Evolutionary conservation across 139 green algal genomes (phyloP), one percentile per base, ranked within the genome.

Genomic region (Micractinium conductrix): DNA sequence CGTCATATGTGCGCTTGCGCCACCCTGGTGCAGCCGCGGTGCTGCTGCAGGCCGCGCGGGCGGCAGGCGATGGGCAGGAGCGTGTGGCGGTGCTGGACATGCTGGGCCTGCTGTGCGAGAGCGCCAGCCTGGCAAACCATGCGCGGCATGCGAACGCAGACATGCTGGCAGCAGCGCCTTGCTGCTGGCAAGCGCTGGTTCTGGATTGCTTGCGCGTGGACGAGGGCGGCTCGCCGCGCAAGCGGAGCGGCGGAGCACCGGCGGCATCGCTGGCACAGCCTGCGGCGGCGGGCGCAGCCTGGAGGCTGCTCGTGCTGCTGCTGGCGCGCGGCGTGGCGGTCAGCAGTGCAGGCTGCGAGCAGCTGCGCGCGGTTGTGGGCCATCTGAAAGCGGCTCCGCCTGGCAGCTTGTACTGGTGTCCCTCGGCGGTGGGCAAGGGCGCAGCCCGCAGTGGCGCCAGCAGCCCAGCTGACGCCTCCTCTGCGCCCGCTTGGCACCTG

Each of bases 111-210:
- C 85, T 89, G 83, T 85, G 58, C 68, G 62, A 67, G 72, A 44
- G 28, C 10, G 65, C 58, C 44, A 75, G 55, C 72, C 37, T 62
- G 70, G 10, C 69, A 19, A 28, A 71, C 38, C 69, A 87, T 43
- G 88, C 85, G 2, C 83, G 75, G 22, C 50, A 76, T 22, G 79
- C 79, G 45, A 89, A 90, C 69, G 58, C 70, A 40, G 83, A 74
- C 48, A 80, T 82, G 35, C 68, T 92, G 19, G 44, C 79, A 0
- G 44, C 55, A 10, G 38, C 82, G 62, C 45, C 48, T 78, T 42
- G 84, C 73, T 14, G 26, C 38, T 92, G 89, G 89, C 80, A 89
- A 63, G 37, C 86, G 33, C 83, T 81, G 58, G 80, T 92, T 35
- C 76, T 92, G 74, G 84, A 87, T 53, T 86, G 88, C 37, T 78